phyloP scores from a whole-genome alignment of 495 filamentous ascomycete species.

The Penicillium fimorum region DNA sequence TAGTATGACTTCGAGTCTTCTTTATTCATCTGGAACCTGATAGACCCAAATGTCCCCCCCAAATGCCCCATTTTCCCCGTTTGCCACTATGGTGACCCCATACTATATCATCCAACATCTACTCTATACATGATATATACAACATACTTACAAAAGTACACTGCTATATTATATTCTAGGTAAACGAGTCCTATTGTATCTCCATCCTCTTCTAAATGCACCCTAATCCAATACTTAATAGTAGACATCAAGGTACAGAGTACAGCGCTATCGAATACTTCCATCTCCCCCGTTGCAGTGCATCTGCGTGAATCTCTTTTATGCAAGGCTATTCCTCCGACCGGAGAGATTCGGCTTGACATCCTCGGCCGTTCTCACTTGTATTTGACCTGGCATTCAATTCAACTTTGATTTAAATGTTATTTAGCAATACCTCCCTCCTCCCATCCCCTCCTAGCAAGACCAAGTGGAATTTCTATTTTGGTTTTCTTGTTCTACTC shows the following conservation, averaged over 20 bases:
- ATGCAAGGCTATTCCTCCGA: conserved; percentile 15
- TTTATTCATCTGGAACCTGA: conserved; percentile 9
- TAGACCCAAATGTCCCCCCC: neutral
- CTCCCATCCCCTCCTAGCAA: neutral
- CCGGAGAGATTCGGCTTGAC: conserved; percentile 19
- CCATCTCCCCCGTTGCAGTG: conserved; percentile 22
- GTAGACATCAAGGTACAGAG: neutral
- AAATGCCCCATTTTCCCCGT: conserved; percentile 11
- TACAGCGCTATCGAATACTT: conserved; percentile 19
- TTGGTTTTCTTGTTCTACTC: conserved; percentile 7
- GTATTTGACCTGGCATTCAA: neutral
- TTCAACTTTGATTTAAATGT: neutral
- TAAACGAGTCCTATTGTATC: neutral
- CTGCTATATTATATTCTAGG: too few relatives aligned
- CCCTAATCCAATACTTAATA: neutral
- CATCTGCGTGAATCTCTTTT: conserved; percentile 12
- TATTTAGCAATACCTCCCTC: neutral
- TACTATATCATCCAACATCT: neutral
- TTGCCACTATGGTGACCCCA: conserved; percentile 8
- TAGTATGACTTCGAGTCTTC: neutral
- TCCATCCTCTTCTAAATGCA: neutral
- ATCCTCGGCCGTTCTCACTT: conserved; percentile 11
- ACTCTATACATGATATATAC: neutral
- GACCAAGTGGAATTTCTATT: conserved; percentile 12
- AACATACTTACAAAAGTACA: neutral